Base-by-base conservation (phyloP, 1,284 basidiomycete species). In the Mycena sp. region DNA sequence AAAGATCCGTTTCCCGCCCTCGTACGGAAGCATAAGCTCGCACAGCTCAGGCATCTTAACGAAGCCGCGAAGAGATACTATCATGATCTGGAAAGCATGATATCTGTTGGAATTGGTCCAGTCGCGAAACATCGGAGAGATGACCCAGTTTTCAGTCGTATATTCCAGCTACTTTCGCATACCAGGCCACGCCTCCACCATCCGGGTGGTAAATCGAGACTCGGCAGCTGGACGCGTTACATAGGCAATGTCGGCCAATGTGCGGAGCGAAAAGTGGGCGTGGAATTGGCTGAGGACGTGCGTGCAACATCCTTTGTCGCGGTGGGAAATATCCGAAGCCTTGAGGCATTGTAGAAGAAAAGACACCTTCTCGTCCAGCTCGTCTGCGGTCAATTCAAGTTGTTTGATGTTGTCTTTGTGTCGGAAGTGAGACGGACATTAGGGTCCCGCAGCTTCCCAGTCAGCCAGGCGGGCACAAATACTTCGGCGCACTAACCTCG, bases 41-140 rank as follows among this genome's bases (percentile, higher is more conserved):
- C 61, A 63, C 2, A 63, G 16, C 4, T 61, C 41, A 7, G 65
- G 65, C 7, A 63, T 50, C 19, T 67, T 67, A 48, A 63, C 21
- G 30, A 67, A 63, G 38, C 65, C 60, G 53, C 65, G 65, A 3
- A 67, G 57, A 17, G 65, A 56, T 23, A 59, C 10, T 29, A 67
- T 28, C 11, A 67, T 51, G 29, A 35, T 63, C 41, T 35, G 38
- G 44, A 63, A 59, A 12, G 65, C 53, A 30, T 51, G 46, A 28
- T 52, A 54, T 29, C 65, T 56, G 57, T 51, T 51, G 17, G 19
- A 30, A 14, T 56, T 32, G 46, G n/a, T 19, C 9, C 6, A 25
- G 29, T 58, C 46, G 7, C 32, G 19, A 43, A 62, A 63, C 37
- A 67, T 14, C 17, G 65, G 65, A 26, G 49, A 49, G 26, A 63